Base-by-base conservation (phyloP, 805 yeast species). In the Saccharomycopsis schoenii region DNA sequence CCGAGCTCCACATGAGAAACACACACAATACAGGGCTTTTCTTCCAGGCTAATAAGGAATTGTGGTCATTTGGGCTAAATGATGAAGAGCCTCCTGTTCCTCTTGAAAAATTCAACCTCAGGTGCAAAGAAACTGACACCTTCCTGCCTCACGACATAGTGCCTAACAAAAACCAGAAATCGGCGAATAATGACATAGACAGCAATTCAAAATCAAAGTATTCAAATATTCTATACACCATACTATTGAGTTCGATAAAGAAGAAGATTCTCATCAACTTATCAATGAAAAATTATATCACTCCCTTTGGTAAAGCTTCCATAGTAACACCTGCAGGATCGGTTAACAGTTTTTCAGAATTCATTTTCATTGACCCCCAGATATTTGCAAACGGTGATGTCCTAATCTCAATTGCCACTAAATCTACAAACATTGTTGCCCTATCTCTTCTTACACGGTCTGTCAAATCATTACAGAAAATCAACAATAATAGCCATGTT, bases 251-350 rank as follows among this genome's bases (percentile, higher is more conserved):
- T 71, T 72, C 25, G 69, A 71, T 59, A 34, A 75, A 80, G 65
- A 76, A 76, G 65, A 71, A 72, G 62, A 68, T 82, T 24, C 63
- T 74, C 61, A 60, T 71, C 54, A 68, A 72, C 64, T 58, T 75
- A 43, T 64, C 76, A 39, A 34, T 74, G 61, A 66, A 71, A n/a
- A 69, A 70, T 52, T 70, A 70, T 52, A 65, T 81, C 1, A 62
- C 78, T 1, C 83, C 84, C 0, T 82, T 81, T 69, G 84, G 85
- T 1, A 80, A 79, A 70, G 52, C 66, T 70, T 43, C 66, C 67
- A 60, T 60, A 68, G 61, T 55, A 62, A 43, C 55, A 42, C 58
- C 43, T 47, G 56, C 14, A 6, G 47, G 42, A 15, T 29, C 52
- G 21, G 24, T 42, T 6, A 55, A 50, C 42, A 52, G 17, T 37